Evolutionary conservation across 2,329 filamentous ascomycete species (phyloP).

Genomic region (Arthroderma sp.): DNA sequence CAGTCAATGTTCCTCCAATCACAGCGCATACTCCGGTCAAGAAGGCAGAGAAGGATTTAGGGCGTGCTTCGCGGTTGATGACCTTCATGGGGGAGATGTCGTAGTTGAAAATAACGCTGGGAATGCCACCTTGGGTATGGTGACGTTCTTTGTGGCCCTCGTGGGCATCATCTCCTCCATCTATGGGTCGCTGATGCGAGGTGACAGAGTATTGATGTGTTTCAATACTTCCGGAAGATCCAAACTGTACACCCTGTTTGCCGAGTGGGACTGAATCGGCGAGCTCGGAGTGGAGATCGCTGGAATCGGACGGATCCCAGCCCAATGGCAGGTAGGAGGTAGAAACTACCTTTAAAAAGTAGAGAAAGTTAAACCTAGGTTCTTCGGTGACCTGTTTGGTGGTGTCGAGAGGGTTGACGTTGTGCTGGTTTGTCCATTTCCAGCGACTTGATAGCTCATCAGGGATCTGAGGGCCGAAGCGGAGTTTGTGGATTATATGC

Average conservation of each 20-base stretch:
- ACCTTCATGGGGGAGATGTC: conserved; percentile 99
- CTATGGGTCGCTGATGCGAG: conserved; percentile 79
- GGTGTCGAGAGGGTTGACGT: conserved; percentile 72
- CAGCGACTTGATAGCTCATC: conserved; percentile 47
- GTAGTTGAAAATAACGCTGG: conserved; percentile 97
- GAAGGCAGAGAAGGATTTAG: conserved; percentile 85
- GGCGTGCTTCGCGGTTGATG: conserved; percentile 81
- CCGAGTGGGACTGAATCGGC: conserved; percentile 52
- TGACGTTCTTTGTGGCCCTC: conserved; percentile 87
- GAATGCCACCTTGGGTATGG: conserved; percentile 83
- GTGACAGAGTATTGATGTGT: conserved; percentile 98
- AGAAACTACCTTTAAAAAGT: conserved; percentile 96
- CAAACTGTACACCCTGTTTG: conserved; percentile 51
- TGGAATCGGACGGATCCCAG: conserved; percentile 53
- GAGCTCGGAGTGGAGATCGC: conserved; percentile 24
- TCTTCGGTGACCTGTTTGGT: conserved; percentile 66
- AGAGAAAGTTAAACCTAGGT: conserved; percentile 91
- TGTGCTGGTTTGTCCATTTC: conserved; percentile 80
- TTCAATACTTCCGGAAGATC: conserved; percentile 68
- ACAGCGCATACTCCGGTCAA: conserved; percentile 88
- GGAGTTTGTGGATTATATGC: conserved; percentile 74
- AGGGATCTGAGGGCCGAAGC: conserved; percentile 85
- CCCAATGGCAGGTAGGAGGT: conserved; percentile 89
- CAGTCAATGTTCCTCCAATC: conserved; percentile 86
- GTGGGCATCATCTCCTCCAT: conserved; percentile 67